These are phyloP conservation scores for Xylaria sp. DNA, from an alignment of 2,329 filamentous ascomycete species.

Conservation along the genomic window DNA sequence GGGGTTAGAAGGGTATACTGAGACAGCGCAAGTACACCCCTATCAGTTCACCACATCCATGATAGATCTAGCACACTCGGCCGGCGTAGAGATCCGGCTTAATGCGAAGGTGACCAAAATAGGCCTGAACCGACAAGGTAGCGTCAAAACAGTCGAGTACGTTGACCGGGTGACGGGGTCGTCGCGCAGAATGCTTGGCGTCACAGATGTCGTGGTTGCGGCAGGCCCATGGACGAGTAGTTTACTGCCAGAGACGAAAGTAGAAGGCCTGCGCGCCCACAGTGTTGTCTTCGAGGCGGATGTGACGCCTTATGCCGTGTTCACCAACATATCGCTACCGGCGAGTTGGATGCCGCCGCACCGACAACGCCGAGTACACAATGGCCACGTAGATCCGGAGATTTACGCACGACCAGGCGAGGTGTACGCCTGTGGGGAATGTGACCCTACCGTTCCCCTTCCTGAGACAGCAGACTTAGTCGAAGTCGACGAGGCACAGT, in stretches of 20 bases:
- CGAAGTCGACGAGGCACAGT: constrained; percentile 73
- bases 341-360: constrained; percentile 63
- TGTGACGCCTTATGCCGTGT: constrained; percentile 77
- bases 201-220: constrained; percentile 61
- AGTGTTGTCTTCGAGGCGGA: constrained; percentile 68
- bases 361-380: constrained; percentile 57
- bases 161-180: constrained; percentile 52
- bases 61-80: constrained; percentile 73
- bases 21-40: constrained; percentile 93
- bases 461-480: constrained; percentile 79
- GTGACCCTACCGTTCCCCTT: constrained; percentile 75
- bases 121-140: constrained; percentile 52
- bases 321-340: constrained; percentile 83
- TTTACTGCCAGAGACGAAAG: constrained; percentile 61
- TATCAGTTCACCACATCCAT: constrained; percentile 88
- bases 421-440: constrained; percentile 92
- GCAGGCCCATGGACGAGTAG: constrained; percentile 68
- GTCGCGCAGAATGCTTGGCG: constrained; percentile 46
- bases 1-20: constrained; percentile 69
- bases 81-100: constrained; percentile 70
- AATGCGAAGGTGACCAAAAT: constrained; percentile 73
- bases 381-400: constrained; percentile 77
- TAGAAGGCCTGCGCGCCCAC: constrained; percentile 66
- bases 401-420: constrained; percentile 93
- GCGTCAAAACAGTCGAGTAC: constrained; percentile 67